Evolutionary conservation across 2,329 filamentous ascomycete species (phyloP).

Genomic region (Cercospora nicotianae): DNA sequence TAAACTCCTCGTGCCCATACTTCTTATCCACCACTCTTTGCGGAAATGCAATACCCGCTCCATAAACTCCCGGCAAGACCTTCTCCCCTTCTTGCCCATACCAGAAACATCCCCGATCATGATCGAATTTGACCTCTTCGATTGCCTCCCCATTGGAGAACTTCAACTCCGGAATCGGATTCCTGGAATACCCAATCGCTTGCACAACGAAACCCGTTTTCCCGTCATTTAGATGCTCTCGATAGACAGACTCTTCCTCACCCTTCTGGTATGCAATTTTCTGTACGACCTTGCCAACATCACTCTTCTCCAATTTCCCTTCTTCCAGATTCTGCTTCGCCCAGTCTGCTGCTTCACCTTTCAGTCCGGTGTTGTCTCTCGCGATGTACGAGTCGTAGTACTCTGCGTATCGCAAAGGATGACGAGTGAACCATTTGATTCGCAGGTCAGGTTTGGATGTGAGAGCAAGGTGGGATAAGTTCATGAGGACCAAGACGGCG

Average conservation of each 20-base stretch:
- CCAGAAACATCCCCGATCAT: slow-evolving; percentile 42
- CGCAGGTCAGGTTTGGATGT: slow-evolving; percentile 55
- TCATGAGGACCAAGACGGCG: slow-evolving; percentile 62
- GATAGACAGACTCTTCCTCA: slow-evolving; percentile 51
- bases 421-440: slow-evolving; percentile 64
- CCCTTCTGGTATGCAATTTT: slow-evolving; percentile 48
- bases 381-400: slow-evolving; percentile 64
- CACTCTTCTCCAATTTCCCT: slow-evolving; percentile 46
- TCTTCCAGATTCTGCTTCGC: slow-evolving; percentile 60
- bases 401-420: slow-evolving; percentile 61
- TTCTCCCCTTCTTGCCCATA: slow-evolving; percentile 24
- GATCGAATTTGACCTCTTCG: slow-evolving; percentile 46
- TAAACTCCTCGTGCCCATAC: slow-evolving; percentile 60
- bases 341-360: slow-evolving; percentile 61
- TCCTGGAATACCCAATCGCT: slow-evolving; percentile 59
- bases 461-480: slow-evolving; percentile 56
- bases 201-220: slow-evolving; percentile 56
- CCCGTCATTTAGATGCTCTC: slow-evolving; percentile 45
- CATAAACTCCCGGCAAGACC: slow-evolving; percentile 56
- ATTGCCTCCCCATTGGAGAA: slow-evolving; percentile 34
- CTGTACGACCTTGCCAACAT: slow-evolving; percentile 47
- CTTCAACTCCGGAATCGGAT: slow-evolving; percentile 52
- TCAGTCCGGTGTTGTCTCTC: slow-evolving; percentile 65
- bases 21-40: slow-evolving; percentile 62
- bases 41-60: slow-evolving; percentile 64